Percentiles rank a stretch among this genome's conserved stretches.
Conservation (phyloP, 805 yeast genomes). For the Saccharomycopsis sp. region DNA sequence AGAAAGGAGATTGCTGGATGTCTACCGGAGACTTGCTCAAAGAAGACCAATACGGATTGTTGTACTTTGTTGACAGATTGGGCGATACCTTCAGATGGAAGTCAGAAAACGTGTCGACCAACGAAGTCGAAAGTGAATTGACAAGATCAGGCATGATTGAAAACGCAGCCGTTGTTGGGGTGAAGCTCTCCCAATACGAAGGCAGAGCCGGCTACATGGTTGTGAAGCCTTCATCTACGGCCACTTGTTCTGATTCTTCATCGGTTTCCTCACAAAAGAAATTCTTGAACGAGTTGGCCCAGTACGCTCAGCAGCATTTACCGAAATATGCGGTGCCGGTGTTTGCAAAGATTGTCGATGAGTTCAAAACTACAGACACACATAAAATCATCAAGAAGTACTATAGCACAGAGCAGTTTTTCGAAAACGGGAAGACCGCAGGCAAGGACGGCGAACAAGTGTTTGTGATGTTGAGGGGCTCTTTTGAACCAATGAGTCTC, state of each 20-base stretch:
- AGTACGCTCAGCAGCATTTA: slow-evolving; percentile 34
- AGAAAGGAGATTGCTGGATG: slow-evolving; percentile 85
- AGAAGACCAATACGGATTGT: slow-evolving; percentile 55
- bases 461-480: too few species aligned
- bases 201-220: slow-evolving; percentile 93
- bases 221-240: slow-evolving; percentile 47
- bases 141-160: slow-evolving; percentile 34
- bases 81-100: slow-evolving; percentile 98
- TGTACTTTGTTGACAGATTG: slow-evolving; percentile 82
- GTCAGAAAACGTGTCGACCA: slow-evolving; percentile 88
- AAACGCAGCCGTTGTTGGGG: slow-evolving; percentile 82
- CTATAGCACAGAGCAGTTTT: slow-evolving; percentile 58
- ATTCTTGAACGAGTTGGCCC: slow-evolving; percentile 26
- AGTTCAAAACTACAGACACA: slow-evolving; percentile 63
- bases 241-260: neutral
- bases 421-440: slow-evolving; percentile 58
- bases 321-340: slow-evolving; percentile 85
- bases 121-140: slow-evolving; percentile 81
- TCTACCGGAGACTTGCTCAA: slow-evolving; percentile 79
- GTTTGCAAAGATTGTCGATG: slow-evolving; percentile 58
- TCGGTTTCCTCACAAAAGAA: neutral
- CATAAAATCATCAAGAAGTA: slow-evolving; percentile 70
- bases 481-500: too few species aligned
- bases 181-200: slow-evolving; percentile 75
- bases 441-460: slow-evolving; percentile 49